phyloP scores from a whole-genome alignment of 108 stramenopile species.

The Parmales sp. region DNA sequence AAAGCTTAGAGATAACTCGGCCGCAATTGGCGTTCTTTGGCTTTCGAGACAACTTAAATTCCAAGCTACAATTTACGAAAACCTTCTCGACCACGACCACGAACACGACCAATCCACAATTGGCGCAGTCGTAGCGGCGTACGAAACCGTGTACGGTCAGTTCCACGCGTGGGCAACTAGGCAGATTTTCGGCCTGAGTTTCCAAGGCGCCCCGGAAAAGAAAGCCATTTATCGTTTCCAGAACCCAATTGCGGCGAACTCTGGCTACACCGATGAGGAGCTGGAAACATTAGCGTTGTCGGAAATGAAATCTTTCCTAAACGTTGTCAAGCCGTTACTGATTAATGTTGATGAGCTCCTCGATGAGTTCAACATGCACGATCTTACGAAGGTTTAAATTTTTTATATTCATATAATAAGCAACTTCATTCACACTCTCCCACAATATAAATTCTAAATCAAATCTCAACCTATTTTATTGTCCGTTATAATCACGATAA shows the following conservation, averaged over 20 bases:
- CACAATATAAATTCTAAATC: no score
- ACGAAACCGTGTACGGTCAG: conserved; percentile 45
- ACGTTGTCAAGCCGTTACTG: conserved; percentile 12
- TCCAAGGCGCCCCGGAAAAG: no score
- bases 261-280: no score
- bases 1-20: conserved; percentile 43
- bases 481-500: conserved; percentile 13
- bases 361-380: conserved; percentile 10
- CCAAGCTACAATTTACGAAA: conserved; percentile 47
- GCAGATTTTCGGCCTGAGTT: conserved; percentile 50
- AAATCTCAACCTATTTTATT: no score
- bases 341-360: background rate
- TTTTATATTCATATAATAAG: background rate
- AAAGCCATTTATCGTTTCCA: no score
- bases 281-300: no score
- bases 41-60: conserved; percentile 48
- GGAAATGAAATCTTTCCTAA: no score
- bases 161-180: conserved; percentile 64
- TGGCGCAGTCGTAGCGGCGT: conserved; percentile 44
- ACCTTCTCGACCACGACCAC: conserved; percentile 21
- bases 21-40: conserved; percentile 60
- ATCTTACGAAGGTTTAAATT: background rate
- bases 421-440: background rate
- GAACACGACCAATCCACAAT: background rate
- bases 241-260: no score